Conservation (phyloP, 2,329 filamentous ascomycete species). For the Talaromyces sp. region DNA sequence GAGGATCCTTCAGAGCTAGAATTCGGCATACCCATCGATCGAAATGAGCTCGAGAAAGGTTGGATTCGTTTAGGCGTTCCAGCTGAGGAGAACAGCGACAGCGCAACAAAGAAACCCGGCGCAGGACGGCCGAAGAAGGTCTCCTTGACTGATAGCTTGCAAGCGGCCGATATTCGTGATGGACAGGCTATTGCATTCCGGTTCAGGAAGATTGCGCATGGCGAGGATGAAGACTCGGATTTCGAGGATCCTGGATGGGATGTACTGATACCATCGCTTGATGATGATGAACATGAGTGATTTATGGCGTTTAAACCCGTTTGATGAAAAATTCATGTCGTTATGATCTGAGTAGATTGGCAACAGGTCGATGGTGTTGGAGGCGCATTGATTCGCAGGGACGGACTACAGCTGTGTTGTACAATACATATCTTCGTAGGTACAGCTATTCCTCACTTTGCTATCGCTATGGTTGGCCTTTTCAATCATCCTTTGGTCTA, state of each 20-base stretch:
- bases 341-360: neutral
- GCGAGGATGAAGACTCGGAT: constrained; percentile 23
- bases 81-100: constrained; percentile 28
- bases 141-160: constrained; percentile 20
- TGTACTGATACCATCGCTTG: constrained; percentile 34
- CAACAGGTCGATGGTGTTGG: neutral
- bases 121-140: constrained; percentile 29
- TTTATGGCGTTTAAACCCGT: too few species aligned
- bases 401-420: neutral
- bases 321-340: neutral
- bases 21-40: constrained; percentile 48
- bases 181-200: constrained; percentile 36
- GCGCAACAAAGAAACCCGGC: constrained; percentile 18
- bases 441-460: neutral
- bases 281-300: constrained; percentile 30
- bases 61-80: constrained; percentile 45
- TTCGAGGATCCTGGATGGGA: constrained; percentile 37
- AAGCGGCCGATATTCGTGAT: constrained; percentile 29
- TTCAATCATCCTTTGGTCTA: neutral
- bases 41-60: constrained; percentile 48
- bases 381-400: neutral
- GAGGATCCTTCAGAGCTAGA: constrained; percentile 42
- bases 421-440: neutral
- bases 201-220: constrained; percentile 26
- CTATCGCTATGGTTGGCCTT: neutral